Base-by-base conservation (phyloP, 306 rosid species). In the Prunus kanzakura region DNA sequence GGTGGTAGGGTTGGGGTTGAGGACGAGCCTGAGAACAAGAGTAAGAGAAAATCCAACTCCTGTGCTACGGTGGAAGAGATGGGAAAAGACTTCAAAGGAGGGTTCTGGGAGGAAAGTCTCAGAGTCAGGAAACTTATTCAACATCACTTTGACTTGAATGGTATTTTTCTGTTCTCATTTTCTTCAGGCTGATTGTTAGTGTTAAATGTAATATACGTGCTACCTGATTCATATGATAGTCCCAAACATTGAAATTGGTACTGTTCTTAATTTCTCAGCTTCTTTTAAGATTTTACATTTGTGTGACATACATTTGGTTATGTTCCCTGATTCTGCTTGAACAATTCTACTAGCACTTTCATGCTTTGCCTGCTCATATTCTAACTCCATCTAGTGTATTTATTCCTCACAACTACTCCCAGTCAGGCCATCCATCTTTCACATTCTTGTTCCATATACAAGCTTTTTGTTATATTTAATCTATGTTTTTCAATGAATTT, bases 51-150 rank as follows among this genome's bases (percentile, higher is more conserved):
- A 23, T 80, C 57, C 81, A 80, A 80, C 45, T 35, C 88, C 63
- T 95, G 98, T 57, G 93, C 90, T 3, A 86, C 93, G 83, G 97
- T 95, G 84, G 97, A 92, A 68, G 88, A 88, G 82, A 95, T 95
- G 98, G 98, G 97, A 41, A 69, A 85, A 52, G 85, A 83, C 64
- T 87, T 89, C 49, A 63, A 69, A 19, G 74, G 76, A 20, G 83
- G 83, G 55, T 72, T 60, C 64, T 82, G 81, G 84, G 74, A 73
- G 54, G 89, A 90, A 57, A 85, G 91, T 30, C 80, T 88, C 50
- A 78, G 89, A 86, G 89, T 90, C 51, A 87, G 97, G 84, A 83
- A 76, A 72, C 71, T 89, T 35, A 88, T 95, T 64, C 82, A 81
- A 38, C 57, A 88, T 12, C 98, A 95, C 82, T 92, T 95, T 65